Evolutionary conservation across 208 protist species (phyloP), one percentile per base, ranked within the genome.

Genomic region (Balamuthia mandrillaris): DNA sequence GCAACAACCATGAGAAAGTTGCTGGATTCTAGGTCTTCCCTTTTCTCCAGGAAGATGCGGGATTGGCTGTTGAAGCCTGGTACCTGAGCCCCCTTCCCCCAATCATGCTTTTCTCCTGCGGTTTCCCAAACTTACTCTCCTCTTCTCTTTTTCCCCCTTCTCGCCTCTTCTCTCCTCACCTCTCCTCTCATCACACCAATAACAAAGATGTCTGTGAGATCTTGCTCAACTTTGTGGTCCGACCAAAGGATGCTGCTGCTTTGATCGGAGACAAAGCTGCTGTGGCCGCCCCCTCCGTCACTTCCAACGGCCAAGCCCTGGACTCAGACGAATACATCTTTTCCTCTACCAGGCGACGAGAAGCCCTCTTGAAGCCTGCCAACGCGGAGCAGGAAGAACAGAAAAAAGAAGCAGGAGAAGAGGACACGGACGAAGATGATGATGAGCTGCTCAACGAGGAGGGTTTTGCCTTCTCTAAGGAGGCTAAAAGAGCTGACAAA

Each of bases 391-490:
- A n/a, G n/a, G n/a, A 83, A 27, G 75, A 27, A 18, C 52, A 83
- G 75, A 83, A 83, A 35, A 83, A 83, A 21, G 75, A 83, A 31
- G 31, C 66, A 56, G 52, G 75, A 14, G 75, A 83, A 44, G 75
- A 31, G 14, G 52, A 83, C 31, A 56, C 41, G 16, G 75, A 83
- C 21, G 49, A 56, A 56, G 75, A 83, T 5, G 75, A 83, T 12
- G 72, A 81, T n/a, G 75, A 66, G 39, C 52, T 68, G 16, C 52
- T 68, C 29, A 56, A 83, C 41, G 75, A 83, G 3, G 75, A 83
- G 29, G 75, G 66, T 51, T 83, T 83, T 49, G 75, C 75, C n/a
- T 83, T 83, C 52, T 83, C 75, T 10, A 83, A 83, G 56, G 75
- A 83, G 56, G 75, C 75, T 21, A 83, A 83, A 56, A 49, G 75